Evolutionary conservation across 1,139 yeast genomes (phyloP).

Genomic region (Casaregolazyma lundiana): DNA sequence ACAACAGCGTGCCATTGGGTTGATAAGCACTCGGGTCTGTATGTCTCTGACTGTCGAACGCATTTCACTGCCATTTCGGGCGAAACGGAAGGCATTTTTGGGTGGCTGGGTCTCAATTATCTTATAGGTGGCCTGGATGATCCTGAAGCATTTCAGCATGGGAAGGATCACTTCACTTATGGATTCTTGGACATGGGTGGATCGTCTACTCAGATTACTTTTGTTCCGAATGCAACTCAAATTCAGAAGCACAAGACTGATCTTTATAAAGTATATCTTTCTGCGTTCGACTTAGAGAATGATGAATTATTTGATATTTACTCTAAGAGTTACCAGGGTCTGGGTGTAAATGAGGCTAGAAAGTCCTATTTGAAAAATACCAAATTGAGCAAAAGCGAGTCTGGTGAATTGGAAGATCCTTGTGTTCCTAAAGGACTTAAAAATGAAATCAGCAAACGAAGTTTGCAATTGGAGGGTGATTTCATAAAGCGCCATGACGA

Average conservation of each 20-base stretch:
- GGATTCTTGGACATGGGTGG: constrained; percentile 88
- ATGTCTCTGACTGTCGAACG: constrained; percentile 43
- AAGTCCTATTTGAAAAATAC: constrained; percentile 40
- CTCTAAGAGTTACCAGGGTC: constrained; percentile 66
- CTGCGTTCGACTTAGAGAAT: constrained; percentile 32
- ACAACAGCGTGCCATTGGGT: constrained; percentile 54
- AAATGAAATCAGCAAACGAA: constrained; percentile 12
- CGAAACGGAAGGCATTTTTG: constrained; percentile 73
- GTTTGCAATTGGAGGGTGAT: constrained; percentile 7
- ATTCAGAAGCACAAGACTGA: constrained; percentile 50
- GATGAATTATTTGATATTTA: constrained; percentile 45
- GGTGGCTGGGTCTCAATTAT: constrained; percentile 77
- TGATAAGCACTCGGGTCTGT: constrained; percentile 50
- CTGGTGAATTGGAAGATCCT: constrained; percentile 38
- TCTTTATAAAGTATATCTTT: constrained; percentile 48
- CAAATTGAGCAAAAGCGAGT: constrained; percentile 14
- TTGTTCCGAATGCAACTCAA: constrained; percentile 62
- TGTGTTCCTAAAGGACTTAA: constrained; percentile 40
- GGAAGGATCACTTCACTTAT: constrained; percentile 51
- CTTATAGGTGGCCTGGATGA: constrained; percentile 54
- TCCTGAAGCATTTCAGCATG: constrained; percentile 47
- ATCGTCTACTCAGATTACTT: constrained; percentile 79
- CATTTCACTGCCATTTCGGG: constrained; percentile 73
- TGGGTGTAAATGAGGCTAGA: constrained; percentile 71
- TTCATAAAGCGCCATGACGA: constrained; percentile 10